Evolutionary conservation across 1,284 basidiomycete species (phyloP).

Genomic region (Ustilago xerochloae): DNA sequence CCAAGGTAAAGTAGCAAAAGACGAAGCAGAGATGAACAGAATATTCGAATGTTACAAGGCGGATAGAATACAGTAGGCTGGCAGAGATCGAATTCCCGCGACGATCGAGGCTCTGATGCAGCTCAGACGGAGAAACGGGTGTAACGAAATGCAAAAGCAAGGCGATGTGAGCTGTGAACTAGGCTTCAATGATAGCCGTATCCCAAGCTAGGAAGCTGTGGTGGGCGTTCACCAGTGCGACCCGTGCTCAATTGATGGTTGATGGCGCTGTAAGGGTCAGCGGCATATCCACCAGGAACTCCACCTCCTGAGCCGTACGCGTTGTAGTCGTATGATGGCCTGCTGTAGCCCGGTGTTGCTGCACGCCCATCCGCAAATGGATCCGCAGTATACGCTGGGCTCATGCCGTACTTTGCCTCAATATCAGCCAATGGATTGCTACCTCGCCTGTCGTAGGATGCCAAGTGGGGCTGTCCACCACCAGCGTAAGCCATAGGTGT

Average conservation of each 20-base stretch:
- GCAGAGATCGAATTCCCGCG: not conserved
- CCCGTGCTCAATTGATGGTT: conserved; percentile 40
- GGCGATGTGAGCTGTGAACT: too few relatives aligned
- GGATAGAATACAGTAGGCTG: not conserved
- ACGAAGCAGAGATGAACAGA: too few relatives aligned
- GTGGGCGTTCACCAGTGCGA: conserved; percentile 19
- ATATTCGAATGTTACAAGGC: too few relatives aligned
- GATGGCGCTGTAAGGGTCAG: conserved; percentile 51
- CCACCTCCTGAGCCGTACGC: conserved; percentile 21
- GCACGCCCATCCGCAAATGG: conserved; percentile 36
- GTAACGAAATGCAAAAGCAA: not conserved
- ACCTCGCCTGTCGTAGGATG: conserved; percentile 41
- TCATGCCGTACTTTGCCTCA: conserved; percentile 53
- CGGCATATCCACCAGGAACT: conserved; percentile 20
- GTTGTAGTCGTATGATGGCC: conserved; percentile 50
- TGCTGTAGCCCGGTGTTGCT: conserved; percentile 21
- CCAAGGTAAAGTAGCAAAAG: too few relatives aligned
- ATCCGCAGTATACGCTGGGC: conserved; percentile 20
- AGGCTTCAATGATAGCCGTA: conserved; percentile 31
- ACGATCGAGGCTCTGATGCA: too few relatives aligned
- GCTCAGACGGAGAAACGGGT: not conserved
- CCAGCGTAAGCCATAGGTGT: not conserved
- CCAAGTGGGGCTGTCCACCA: conserved; percentile 10
- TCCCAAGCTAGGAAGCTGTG: conserved; percentile 45
- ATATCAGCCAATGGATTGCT: conserved; percentile 51